Evolutionary conservation across 805 yeast genomes (phyloP), one percentile per base, ranked within the genome.

Genomic region (Kluyveromyces aestuarii): DNA sequence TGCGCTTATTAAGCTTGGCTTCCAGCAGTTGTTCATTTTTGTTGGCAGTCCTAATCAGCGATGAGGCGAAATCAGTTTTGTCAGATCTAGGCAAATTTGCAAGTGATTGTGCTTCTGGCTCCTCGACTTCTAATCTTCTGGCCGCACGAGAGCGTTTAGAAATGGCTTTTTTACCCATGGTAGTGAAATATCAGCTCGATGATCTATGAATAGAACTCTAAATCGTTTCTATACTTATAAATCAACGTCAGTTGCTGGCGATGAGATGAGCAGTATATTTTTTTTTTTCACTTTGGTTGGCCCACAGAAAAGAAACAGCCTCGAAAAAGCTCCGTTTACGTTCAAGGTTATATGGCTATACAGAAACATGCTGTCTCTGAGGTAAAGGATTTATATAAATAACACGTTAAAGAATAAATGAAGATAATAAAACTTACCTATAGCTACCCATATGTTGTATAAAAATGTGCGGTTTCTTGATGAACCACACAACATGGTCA

Each of bases 101-200:
- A 35, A 84, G 68, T 8, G 74, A 72, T 53, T 72, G 76, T 9
- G 75, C 75, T 56, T 74, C 77, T 1, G 75, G 70, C 17, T 68
- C 73, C 3, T 60, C 67, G 13, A 69, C 64, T 50, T 73, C 77
- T 7, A 82, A 84, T 62, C 88, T 73, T 68, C 90, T 79, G 2
- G 93, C 90, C 2, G 89, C 88, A 69, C 93, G 75, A 41, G 89
- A 81, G 52, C 76, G 80, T 55, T 82, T 82, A 17, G 87, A 81
- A 27, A 81, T 75, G 14, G 39, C 39, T 70, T 55, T 59, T 47
- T 51, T 59, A 7, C 56, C 60, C 63, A 59, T 60, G 17, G 25
- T 43, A n/a, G 35, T 5, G 7, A 30, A 21, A 21, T 21, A 21
- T 21, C 6, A 21, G 25, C 25, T 21, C 25, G 25, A 21, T 6